These are phyloP conservation scores for Vittaforma corneae DNA, from an alignment of 371 early-diverging fungal species.

Conservation along the genomic window DNA sequence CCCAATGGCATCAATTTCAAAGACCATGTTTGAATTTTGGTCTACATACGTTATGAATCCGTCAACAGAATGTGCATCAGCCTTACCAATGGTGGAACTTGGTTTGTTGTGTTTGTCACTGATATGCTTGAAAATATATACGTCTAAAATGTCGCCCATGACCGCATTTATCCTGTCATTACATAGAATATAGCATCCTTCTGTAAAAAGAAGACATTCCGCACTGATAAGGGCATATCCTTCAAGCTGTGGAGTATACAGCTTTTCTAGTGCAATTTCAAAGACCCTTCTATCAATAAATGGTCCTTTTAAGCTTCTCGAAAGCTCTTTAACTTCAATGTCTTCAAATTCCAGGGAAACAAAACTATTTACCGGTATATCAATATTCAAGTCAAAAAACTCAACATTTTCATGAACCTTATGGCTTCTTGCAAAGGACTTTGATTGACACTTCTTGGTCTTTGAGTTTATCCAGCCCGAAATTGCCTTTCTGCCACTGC, in stretches of 20 bases:
- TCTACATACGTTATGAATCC: too few relatives aligned
- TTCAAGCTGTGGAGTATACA: slow-evolving; percentile 14
- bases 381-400: slow-evolving; percentile 16
- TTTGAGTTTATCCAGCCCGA: slow-evolving; percentile 57
- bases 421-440: background rate
- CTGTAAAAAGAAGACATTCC: slow-evolving; percentile 9
- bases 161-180: slow-evolving; percentile 46
- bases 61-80: too few relatives aligned
- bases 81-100: too few relatives aligned
- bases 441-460: background rate
- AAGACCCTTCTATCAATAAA: slow-evolving; percentile 28
- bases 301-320: slow-evolving; percentile 12
- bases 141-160: slow-evolving; percentile 20
- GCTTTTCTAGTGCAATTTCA: slow-evolving; percentile 1
- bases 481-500: slow-evolving; percentile 49
- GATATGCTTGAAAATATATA: background rate
- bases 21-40: too few relatives aligned
- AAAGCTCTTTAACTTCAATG: slow-evolving; percentile 8
- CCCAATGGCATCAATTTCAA: too few relatives aligned
- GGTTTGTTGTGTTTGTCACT: too few relatives aligned
- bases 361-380: slow-evolving; percentile 2
- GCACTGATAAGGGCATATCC: slow-evolving; percentile 14
- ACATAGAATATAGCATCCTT: slow-evolving; percentile 36
- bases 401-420: slow-evolving; percentile 1
- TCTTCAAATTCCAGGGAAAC: slow-evolving; percentile 11